Percentiles rank a stretch among this genome's conserved stretches.
phyloP scores from a whole-genome alignment of 768 basidiomycete genomes.

The Trametes meyenii region DNA sequence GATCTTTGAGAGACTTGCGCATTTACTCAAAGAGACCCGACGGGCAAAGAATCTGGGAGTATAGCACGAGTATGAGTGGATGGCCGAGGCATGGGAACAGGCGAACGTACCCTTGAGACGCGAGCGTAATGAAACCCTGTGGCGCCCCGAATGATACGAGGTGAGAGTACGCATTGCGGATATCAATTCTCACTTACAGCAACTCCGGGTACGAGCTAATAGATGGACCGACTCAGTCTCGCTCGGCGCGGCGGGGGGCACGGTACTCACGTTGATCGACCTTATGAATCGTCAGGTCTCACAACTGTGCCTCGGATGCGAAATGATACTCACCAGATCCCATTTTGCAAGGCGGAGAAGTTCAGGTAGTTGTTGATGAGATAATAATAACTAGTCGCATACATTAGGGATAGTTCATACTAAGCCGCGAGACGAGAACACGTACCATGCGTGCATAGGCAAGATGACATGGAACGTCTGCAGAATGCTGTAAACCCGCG shows the following conservation, averaged over 20 bases:
- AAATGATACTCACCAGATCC: neutral
- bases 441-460: slow-evolving; percentile 4
- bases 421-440: no score
- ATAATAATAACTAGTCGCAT: neutral
- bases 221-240: no score
- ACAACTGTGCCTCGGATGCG: neutral
- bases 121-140: neutral
- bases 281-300: neutral
- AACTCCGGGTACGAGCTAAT: neutral
- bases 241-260: no score
- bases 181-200: neutral
- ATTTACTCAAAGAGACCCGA: neutral
- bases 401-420: no score
- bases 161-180: neutral
- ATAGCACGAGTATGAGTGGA: neutral
- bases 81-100: neutral
- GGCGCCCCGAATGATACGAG: no score
- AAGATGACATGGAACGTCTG: neutral
- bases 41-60: neutral
- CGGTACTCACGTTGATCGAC: neutral
- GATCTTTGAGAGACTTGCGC: neutral
- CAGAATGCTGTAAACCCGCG: neutral
- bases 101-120: neutral
- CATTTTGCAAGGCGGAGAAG: neutral
- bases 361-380: slow-evolving; percentile 1